Evolutionary conservation across 805 yeast species (phyloP), one percentile per base, ranked within the genome.

Genomic region (Metschnikowia picachoensis): DNA sequence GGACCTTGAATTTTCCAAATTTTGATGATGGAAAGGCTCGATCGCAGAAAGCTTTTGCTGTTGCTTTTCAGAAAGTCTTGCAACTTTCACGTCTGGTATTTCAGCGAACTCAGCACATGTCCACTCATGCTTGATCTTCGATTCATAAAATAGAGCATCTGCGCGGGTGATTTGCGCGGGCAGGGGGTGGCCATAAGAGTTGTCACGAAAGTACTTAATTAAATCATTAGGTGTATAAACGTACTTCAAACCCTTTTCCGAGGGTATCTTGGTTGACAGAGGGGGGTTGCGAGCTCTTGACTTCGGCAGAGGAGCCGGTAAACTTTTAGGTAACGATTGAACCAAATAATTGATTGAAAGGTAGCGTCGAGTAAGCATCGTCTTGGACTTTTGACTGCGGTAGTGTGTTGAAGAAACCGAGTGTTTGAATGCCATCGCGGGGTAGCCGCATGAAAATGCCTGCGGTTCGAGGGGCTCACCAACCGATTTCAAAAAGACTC

Each of bases 81-180:
- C 58, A 46, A 66, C 67, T 46, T 65, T 65, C 35, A 79, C 74
- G 31, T 80, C 84, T 0, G 89, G 92, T 4, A 85, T 79, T 16
- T 79, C 77, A 11, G 65, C 53, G 49, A 76, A 82, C 6, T 67
- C 60, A 7, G 72, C 75, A 16, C 77, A 68, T 13, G 84, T 75
- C 89, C 90, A 84, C 53, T 83, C 87, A 35, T 79, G 67, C 17
- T 62, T 60, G 2, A 78, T 70, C 15, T 65, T 65, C 0, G 82
- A 66, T 2, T 60, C 59, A 47, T 76, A 73, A 58, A 83, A 80
- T 28, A 70, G 52, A 5, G 52, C 36, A 44, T 67, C 73, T 4
- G 69, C 56, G 4, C 46, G 31, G 20, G 58, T 36, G 33, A 50
- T 34, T 10, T 48, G 56, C 3, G 52, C 35, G 28, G 37, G 37